Percentiles rank a stretch among this genome's conserved stretches.
phyloP scores from a whole-genome alignment of 2,329 filamentous ascomycete species.

The Colletotrichum cuscutae region DNA sequence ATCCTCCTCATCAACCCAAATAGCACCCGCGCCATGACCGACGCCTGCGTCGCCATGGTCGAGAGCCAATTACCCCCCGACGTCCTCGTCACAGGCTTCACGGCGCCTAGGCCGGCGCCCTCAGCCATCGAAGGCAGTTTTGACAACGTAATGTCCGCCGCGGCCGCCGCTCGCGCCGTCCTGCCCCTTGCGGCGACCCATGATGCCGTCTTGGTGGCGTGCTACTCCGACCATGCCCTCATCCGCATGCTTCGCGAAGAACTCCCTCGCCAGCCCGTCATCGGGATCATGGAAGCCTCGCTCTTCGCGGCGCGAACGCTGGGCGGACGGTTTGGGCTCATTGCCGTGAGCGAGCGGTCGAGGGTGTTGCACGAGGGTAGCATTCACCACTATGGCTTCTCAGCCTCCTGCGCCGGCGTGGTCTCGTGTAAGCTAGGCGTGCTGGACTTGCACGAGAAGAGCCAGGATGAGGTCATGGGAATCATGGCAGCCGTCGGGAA shows the following conservation, averaged over 20 bases:
- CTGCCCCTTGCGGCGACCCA: conserved; percentile 52
- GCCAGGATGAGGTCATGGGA: conserved; percentile 22
- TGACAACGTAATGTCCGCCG: conserved; percentile 65
- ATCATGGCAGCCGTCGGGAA: conserved; percentile 27
- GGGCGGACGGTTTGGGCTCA: conserved; percentile 20
- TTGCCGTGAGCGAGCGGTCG: conserved; percentile 25
- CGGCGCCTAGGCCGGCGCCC: conserved; percentile 11
- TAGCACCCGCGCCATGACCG: conserved; percentile 77
- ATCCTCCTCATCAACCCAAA: conserved; percentile 85
- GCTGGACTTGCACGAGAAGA: conserved; percentile 31
- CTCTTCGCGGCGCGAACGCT: conserved; percentile 26
- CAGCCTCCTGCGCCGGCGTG: conserved; percentile 18
- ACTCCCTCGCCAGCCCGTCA: conserved; percentile 58
- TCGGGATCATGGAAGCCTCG: conserved; percentile 85
- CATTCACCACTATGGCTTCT: conserved; percentile 30
- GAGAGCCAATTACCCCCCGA: conserved; percentile 50
- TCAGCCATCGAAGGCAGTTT: conserved; percentile 67
- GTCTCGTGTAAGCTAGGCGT: conserved; percentile 20
- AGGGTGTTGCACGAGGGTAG: conserved; percentile 28
- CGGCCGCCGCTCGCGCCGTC: conserved; percentile 43
- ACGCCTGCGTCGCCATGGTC: conserved; percentile 65
- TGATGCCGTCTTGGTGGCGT: conserved; percentile 33
- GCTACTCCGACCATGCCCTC: conserved; percentile 28
- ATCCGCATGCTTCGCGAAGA: conserved; percentile 29
- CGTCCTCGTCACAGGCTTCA: conserved; percentile 41